phyloP scores from a whole-genome alignment of 805 yeast species.

The Yarrowia bubula region DNA sequence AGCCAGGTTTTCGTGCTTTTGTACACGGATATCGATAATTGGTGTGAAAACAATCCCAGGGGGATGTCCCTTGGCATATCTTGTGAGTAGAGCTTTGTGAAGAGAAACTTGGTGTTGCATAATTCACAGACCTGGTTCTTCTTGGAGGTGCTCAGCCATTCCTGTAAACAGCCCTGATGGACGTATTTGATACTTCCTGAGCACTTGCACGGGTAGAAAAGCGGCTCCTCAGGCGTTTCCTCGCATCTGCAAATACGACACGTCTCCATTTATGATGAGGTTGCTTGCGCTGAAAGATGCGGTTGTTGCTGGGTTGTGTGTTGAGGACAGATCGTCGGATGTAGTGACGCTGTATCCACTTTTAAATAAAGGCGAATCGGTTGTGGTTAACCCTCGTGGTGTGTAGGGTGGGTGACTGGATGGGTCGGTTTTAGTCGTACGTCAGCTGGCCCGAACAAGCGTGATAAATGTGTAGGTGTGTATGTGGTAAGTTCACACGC shows the following conservation, averaged over 20 bases:
- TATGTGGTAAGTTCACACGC: background rate
- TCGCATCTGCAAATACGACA: conserved; percentile 96
- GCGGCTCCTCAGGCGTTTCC: conserved; percentile 71
- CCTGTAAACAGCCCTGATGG: conserved; percentile 86
- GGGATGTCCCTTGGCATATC: conserved; percentile 69
- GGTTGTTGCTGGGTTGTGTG: background rate
- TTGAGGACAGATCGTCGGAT: background rate
- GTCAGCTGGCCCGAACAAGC: conserved; percentile 12
- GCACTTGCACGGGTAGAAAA: conserved; percentile 90
- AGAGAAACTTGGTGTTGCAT: conserved; percentile 72
- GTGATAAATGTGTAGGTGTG: background rate
- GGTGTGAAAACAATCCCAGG: conserved; percentile 44
- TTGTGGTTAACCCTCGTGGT: background rate
- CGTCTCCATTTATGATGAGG: conserved; percentile 44
- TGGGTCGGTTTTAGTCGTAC: background rate
- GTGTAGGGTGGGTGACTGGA: background rate
- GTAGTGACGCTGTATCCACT: background rate
- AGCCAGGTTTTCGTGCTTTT: conserved; percentile 1
- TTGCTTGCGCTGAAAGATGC: background rate
- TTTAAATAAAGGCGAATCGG: background rate
- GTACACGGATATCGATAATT: conserved; percentile 1
- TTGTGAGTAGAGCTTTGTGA: conserved; percentile 62
- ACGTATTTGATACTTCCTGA: conserved; percentile 89
- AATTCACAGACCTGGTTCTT: conserved; percentile 73
- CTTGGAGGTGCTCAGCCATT: conserved; percentile 76